These are phyloP conservation scores for Pyrus hybrid DNA, from an alignment of 331 rosid genomes.

Conservation along the genomic window DNA sequence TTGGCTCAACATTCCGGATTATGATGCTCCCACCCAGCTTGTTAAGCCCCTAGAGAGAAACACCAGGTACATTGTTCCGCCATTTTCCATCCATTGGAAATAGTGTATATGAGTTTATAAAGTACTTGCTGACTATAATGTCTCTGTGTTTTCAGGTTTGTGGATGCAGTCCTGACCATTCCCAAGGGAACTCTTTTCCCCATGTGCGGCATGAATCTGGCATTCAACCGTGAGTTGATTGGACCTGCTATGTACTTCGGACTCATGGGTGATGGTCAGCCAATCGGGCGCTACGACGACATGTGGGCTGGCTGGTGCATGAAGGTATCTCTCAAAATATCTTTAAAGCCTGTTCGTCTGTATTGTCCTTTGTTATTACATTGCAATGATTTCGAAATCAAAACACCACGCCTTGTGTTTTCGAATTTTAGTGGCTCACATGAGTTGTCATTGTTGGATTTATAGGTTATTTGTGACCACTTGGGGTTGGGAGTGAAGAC, in stretches of 20 bases:
- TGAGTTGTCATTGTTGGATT: not conserved
- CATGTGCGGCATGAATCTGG: constrained; percentile 55
- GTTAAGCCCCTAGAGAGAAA: constrained; percentile 53
- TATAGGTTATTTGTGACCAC: constrained; percentile 46
- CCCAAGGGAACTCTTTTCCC: constrained; percentile 54
- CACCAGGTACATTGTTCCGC: constrained; percentile 20
- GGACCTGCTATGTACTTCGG: constrained; percentile 57
- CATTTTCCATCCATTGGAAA: too few relatives aligned
- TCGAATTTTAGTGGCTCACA: not conserved
- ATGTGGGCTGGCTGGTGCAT: constrained; percentile 69
- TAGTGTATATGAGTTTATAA: not conserved
- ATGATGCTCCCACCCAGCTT: constrained; percentile 59
- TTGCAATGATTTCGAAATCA: not conserved
- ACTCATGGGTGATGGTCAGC: constrained; percentile 61
- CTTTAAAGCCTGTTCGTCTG: not conserved
- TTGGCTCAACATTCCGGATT: constrained; percentile 56
- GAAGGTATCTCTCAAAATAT: constrained; percentile 24
- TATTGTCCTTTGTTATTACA: not conserved
- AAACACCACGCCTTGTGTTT: not conserved
- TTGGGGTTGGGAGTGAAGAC: constrained; percentile 47
- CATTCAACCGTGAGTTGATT: constrained; percentile 44
- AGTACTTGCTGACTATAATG: not conserved
- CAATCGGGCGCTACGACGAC: constrained; percentile 50
- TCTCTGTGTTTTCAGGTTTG: constrained; percentile 24
- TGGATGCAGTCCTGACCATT: constrained; percentile 49